A percentile compares a stretch with the other conserved stretches of the same genome.
Conservation (phyloP, 768 basidiomycete genomes). For the Holtermannia corniformis region DNA sequence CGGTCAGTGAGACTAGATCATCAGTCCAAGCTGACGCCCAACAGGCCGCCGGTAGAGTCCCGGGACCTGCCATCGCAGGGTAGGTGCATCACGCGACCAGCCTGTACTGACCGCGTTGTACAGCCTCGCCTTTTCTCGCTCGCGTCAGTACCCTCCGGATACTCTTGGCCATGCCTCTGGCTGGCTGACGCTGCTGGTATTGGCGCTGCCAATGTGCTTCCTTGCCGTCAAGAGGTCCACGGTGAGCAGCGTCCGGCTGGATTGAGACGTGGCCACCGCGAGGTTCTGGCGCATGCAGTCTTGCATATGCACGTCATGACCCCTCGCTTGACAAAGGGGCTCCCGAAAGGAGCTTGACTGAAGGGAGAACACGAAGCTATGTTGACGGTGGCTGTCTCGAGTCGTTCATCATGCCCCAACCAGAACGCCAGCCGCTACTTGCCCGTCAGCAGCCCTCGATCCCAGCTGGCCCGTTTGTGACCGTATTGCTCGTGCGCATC, state of each 20-base stretch:
- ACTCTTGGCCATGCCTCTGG: not conserved
- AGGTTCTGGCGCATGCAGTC: no score
- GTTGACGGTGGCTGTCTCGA: no score
- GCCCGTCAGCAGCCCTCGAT: no score
- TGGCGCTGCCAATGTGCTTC: not conserved
- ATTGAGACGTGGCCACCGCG: no score
- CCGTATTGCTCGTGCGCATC: no score
- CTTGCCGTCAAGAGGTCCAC: not conserved
- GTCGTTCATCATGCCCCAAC: no score
- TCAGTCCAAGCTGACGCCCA: not conserved
- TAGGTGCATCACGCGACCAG: slow-evolving; percentile 2
- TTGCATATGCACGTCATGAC: no score
- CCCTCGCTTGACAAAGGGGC: no score
- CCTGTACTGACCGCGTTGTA: not conserved
- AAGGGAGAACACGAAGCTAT: no score
- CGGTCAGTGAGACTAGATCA: not conserved
- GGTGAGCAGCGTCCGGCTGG: not conserved
- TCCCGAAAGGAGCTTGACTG: no score
- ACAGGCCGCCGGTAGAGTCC: slow-evolving; percentile 19
- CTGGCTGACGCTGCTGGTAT: not conserved
- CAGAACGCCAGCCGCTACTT: no score
- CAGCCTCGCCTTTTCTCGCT: not conserved
- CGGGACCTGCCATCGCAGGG: slow-evolving; percentile 25
- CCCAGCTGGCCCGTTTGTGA: no score
- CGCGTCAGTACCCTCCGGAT: not conserved